These are phyloP conservation scores for Fusarium torreyae DNA, from an alignment of 2,329 filamentous ascomycete genomes.

Conservation along the genomic window DNA sequence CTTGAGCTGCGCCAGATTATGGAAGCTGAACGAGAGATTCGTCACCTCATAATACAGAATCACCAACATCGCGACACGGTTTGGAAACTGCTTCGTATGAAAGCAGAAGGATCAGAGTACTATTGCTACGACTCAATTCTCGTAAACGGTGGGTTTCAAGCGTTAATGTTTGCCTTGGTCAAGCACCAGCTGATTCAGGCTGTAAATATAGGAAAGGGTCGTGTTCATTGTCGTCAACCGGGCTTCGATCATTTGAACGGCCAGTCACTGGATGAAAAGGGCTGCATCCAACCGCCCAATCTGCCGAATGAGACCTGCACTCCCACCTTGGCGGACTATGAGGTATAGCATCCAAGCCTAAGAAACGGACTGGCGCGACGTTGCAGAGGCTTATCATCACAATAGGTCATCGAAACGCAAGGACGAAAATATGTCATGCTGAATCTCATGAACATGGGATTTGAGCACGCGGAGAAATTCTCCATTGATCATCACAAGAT, in stretches of 20 bases:
- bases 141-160: background rate
- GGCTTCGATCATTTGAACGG: background rate
- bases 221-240: constrained; percentile 10
- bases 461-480: constrained; percentile 12
- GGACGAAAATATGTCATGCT: constrained; percentile 9
- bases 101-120: constrained; percentile 10
- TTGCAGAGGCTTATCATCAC: background rate
- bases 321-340: constrained; percentile 1
- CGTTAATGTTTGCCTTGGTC: accelerated
- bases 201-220: constrained; percentile 5
- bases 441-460: constrained; percentile 15
- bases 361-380: accelerated
- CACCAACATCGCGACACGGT: constrained; percentile 18
- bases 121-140: constrained; percentile 19
- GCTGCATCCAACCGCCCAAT: constrained; percentile 2
- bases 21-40: constrained; percentile 1
- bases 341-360: background rate
- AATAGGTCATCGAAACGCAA: constrained; percentile 5
- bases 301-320: constrained; percentile 1
- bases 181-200: background rate
- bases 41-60: constrained; percentile 12
- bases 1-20: constrained; percentile 3
- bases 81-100: constrained; percentile 16
- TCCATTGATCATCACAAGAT: constrained; percentile 13
- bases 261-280: constrained; percentile 1